Evolutionary conservation across 805 yeast genomes (phyloP).

Genomic region (Starmerella vitae): DNA sequence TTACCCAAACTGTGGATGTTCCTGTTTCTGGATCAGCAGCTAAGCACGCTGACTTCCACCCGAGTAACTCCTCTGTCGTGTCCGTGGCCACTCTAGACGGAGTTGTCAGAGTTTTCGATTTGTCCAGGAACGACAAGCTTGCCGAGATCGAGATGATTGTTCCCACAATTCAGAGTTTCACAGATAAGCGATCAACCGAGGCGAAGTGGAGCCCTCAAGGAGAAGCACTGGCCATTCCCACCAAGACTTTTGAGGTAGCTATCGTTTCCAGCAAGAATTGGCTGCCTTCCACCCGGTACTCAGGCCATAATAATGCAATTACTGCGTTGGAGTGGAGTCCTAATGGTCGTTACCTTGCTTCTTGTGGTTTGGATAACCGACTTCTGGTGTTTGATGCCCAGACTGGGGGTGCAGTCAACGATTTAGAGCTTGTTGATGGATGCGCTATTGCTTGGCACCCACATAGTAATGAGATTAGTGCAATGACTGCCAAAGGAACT

Average conservation of each 20-base stretch:
- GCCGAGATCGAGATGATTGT: slow-evolving; percentile 22
- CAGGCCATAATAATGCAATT: slow-evolving; percentile 27
- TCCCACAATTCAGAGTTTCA: slow-evolving; percentile 21
- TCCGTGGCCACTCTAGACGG: slow-evolving; percentile 28
- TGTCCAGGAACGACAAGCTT: slow-evolving; percentile 16
- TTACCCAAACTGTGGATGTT: slow-evolving; percentile 31
- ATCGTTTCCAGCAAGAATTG: slow-evolving; percentile 22
- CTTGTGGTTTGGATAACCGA: slow-evolving; percentile 32
- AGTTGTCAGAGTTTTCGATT: slow-evolving; percentile 23
- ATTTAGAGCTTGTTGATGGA: slow-evolving; percentile 18
- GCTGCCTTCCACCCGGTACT: slow-evolving; percentile 18
- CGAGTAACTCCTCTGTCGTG: slow-evolving; percentile 21
- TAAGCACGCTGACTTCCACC: slow-evolving; percentile 35
- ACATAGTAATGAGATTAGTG: slow-evolving; percentile 24
- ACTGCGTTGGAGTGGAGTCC: slow-evolving; percentile 50
- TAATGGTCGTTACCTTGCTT: slow-evolving; percentile 47
- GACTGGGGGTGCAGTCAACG: slow-evolving; percentile 28
- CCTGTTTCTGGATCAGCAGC: slow-evolving; percentile 35
- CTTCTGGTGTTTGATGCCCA: slow-evolving; percentile 46
- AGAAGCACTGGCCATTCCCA: slow-evolving; percentile 52
- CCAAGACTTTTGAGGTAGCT: slow-evolving; percentile 29
- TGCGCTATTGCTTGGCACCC: slow-evolving; percentile 31
- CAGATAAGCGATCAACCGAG: slow-evolving; percentile 37
- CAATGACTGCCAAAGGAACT: slow-evolving; percentile 26
- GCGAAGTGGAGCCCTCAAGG: slow-evolving; percentile 65